A percentile compares a stretch with the other conserved stretches of the same genome.
These are phyloP conservation scores for Arthrobotrys musiformis DNA, from an alignment of 2,329 filamentous ascomycete genomes.

Conservation along the genomic window DNA sequence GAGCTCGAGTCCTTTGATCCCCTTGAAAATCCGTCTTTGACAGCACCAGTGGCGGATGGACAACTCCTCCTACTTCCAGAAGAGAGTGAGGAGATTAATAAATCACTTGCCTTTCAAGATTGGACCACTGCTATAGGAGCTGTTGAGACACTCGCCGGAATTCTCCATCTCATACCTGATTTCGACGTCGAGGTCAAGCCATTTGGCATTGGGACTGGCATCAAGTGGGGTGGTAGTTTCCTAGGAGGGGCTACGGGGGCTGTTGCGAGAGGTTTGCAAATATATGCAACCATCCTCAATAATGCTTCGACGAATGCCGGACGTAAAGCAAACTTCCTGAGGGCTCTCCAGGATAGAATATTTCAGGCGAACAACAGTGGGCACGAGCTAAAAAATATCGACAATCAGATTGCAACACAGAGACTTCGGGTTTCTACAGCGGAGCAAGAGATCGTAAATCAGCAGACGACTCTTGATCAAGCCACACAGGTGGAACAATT, in stretches of 20 bases:
- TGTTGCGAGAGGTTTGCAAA: neutral
- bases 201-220: neutral
- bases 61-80: neutral
- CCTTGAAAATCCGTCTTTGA: neutral
- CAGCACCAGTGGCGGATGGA: neutral
- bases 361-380: constrained; percentile 60
- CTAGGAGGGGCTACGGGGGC: neutral
- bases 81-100: constrained; percentile 58
- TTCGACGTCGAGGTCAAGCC: neutral
- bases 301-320: neutral
- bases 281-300: neutral
- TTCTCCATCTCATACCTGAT: neutral
- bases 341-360: constrained; percentile 60
- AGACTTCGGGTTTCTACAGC: neutral
- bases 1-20: constrained; percentile 55
- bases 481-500: neutral
- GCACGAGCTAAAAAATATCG: constrained; percentile 14
- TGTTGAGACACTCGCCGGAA: neutral
- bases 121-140: neutral
- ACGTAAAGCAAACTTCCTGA: neutral
- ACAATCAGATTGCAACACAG: constrained; percentile 9
- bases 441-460: constrained; percentile 2
- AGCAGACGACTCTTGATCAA: neutral
- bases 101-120: neutral
- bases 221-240: neutral